phyloP scores from a whole-genome alignment of 1,284 basidiomycete genomes.

The Earliella scabrosa region DNA sequence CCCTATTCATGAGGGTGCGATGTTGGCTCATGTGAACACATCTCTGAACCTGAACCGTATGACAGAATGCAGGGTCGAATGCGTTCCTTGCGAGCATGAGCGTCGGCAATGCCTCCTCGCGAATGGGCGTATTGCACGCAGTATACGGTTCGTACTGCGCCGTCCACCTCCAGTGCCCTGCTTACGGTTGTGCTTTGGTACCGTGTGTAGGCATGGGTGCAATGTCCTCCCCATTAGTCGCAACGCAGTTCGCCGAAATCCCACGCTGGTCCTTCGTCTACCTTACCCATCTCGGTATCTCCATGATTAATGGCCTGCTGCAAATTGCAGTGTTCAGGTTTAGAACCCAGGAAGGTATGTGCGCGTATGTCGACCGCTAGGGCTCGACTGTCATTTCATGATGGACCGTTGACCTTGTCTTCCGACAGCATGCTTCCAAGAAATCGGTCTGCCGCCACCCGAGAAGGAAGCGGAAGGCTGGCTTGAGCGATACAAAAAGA shows the following conservation, averaged over 20 bases:
- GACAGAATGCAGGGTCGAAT: slow-evolving; percentile 56
- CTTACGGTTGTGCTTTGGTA: not conserved
- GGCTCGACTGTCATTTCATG: not conserved
- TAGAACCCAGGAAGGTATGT: slow-evolving; percentile 49
- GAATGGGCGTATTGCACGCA: slow-evolving; percentile 68
- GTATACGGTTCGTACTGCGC: slow-evolving; percentile 31
- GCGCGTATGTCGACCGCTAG: not conserved
- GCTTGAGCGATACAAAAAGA: slow-evolving; percentile 39
- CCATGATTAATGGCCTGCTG: slow-evolving; percentile 45
- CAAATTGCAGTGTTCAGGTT: slow-evolving; percentile 56
- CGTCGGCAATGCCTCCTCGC: slow-evolving; percentile 44
- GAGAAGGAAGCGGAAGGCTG: slow-evolving; percentile 24
- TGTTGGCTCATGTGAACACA: not conserved
- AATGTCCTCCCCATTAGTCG: slow-evolving; percentile 57
- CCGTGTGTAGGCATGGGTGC: slow-evolving; percentile 56
- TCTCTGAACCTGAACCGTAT: not conserved
- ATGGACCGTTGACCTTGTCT: not conserved
- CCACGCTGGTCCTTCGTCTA: slow-evolving; percentile 66
- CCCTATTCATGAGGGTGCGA: not conserved
- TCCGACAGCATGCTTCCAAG: slow-evolving; percentile 35
- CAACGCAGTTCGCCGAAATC: slow-evolving; percentile 62
- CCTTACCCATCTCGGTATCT: slow-evolving; percentile 58
- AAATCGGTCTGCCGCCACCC: slow-evolving; percentile 33
- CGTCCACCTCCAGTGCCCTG: not conserved
- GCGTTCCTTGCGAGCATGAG: slow-evolving; percentile 52